Conservation (phyloP, 1,284 basidiomycete species). For the Somion occarium region DNA sequence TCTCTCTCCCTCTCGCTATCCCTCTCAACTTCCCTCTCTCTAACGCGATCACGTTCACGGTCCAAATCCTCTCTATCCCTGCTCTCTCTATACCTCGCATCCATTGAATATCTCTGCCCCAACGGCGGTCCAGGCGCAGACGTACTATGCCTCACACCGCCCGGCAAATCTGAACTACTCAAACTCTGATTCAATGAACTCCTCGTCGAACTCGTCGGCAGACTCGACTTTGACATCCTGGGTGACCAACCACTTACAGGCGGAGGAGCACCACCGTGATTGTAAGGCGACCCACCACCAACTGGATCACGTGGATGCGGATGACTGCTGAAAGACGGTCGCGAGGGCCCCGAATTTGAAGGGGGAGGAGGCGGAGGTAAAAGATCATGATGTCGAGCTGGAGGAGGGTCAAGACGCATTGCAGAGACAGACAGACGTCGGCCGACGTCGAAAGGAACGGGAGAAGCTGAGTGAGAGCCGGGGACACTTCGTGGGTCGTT, state of each 20-base stretch:
- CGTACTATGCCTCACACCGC: slow-evolving; percentile 4
- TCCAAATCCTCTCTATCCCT: neutral
- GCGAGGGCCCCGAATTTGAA: neutral
- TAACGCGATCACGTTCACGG: neutral
- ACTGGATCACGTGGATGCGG: neutral
- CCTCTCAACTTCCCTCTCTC: neutral
- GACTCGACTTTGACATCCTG: slow-evolving; percentile 3
- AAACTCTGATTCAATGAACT: slow-evolving; percentile 5
- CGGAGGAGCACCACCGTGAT: neutral
- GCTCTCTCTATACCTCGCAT: neutral
- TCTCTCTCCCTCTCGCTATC: neutral
- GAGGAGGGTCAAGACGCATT: slow-evolving; percentile 38
- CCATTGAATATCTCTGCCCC: neutral
- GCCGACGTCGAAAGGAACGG: slow-evolving; percentile 41
- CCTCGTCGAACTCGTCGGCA: slow-evolving; percentile 12
- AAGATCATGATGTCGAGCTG: neutral
- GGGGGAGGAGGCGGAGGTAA: neutral
- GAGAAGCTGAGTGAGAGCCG: slow-evolving; percentile 36
- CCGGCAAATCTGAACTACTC: neutral
- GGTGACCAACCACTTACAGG: slow-evolving; percentile 9
- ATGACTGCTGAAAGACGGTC: neutral
- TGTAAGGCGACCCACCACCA: too few species aligned
- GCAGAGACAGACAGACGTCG: slow-evolving; percentile 45
- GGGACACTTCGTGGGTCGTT: slow-evolving; percentile 29
- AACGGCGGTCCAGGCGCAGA: neutral